Evolutionary conservation across 441 rosid genomes (phyloP).

Genomic region (Isatis lusitanica): DNA sequence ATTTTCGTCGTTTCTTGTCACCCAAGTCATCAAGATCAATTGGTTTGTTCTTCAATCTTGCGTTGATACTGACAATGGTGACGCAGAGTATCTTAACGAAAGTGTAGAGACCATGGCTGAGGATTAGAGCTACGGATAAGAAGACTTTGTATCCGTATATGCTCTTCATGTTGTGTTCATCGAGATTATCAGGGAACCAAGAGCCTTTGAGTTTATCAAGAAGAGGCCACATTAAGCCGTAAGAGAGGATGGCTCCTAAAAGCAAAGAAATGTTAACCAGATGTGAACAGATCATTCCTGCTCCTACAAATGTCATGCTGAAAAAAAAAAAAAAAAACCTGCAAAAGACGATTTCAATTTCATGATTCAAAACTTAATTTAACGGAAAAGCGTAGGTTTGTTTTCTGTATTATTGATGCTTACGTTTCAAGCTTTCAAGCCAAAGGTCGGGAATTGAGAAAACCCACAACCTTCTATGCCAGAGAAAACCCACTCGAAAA

Average conservation of each 20-base stretch:
- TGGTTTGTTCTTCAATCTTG: conserved; percentile 45
- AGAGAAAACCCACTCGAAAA: conserved; percentile 72
- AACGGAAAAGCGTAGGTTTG: not conserved
- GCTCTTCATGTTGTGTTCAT: conserved; percentile 79
- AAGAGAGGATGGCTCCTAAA: conserved; percentile 80
- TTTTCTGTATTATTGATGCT: not conserved
- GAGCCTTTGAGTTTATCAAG: conserved; percentile 65
- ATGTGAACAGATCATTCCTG: conserved; percentile 95
- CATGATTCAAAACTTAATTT: not conserved
- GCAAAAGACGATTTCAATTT: not conserved
- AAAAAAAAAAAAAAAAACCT: conserved; percentile 89
- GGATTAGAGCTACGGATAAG: conserved; percentile 75
- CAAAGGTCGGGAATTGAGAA: conserved; percentile 81
- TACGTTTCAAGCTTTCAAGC: conserved; percentile 76
- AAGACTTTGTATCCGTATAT: conserved; percentile 90
- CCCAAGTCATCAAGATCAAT: conserved; percentile 41
- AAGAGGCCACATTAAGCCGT: conserved; percentile 94
- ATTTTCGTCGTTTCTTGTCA: conserved; percentile 23
- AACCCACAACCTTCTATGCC: conserved; percentile 71
- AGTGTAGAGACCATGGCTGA: conserved; percentile 92
- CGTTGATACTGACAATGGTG: conserved; percentile 50
- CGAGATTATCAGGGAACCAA: conserved; percentile 60
- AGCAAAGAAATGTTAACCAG: conserved; percentile 81
- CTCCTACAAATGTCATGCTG: conserved; percentile 78
- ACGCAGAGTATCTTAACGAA: conserved; percentile 65